phyloP scores from a whole-genome alignment of 495 filamentous ascomycete species.

The Trichoderma reesei region DNA sequence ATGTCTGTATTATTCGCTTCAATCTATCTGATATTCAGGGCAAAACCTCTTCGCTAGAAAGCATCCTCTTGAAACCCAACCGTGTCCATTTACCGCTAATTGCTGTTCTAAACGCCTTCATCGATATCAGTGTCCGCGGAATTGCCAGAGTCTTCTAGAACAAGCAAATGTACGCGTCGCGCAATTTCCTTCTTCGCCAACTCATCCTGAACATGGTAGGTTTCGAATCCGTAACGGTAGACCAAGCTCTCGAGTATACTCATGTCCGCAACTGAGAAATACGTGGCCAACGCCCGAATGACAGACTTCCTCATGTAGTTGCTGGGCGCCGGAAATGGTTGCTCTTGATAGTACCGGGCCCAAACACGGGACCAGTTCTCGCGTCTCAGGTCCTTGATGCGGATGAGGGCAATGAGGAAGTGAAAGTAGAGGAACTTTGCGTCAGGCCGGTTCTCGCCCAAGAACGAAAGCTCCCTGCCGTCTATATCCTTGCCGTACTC shows the following conservation, averaged over 20 bases:
- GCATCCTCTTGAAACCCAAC: too few species aligned
- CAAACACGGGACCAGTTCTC: conserved; percentile 11
- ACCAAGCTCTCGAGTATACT: neutral
- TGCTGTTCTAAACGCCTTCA: too few species aligned
- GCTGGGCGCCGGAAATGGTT: conserved; percentile 12
- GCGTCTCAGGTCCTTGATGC: neutral
- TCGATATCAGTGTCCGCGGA: too few species aligned
- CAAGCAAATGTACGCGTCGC: too few species aligned
- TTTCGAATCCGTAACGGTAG: neutral
- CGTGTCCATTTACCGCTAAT: too few species aligned
- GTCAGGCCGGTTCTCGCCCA: neutral
- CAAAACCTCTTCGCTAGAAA: too few species aligned
- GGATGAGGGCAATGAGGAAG: neutral
- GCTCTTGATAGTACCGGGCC: conserved; percentile 13
- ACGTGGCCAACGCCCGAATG: neutral
- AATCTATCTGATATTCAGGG: too few species aligned
- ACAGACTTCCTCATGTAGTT: conserved; percentile 10
- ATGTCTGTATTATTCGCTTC: too few species aligned
- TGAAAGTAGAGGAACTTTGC: neutral
- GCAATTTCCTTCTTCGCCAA: too few species aligned
- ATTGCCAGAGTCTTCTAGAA: too few species aligned
- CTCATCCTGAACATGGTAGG: too few species aligned
- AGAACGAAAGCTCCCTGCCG: neutral
- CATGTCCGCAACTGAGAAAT: neutral
- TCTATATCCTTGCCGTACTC: neutral